Evolutionary conservation across 2,329 filamentous ascomycete genomes (phyloP).

Genomic region (Hymenoscyphus scutula): DNA sequence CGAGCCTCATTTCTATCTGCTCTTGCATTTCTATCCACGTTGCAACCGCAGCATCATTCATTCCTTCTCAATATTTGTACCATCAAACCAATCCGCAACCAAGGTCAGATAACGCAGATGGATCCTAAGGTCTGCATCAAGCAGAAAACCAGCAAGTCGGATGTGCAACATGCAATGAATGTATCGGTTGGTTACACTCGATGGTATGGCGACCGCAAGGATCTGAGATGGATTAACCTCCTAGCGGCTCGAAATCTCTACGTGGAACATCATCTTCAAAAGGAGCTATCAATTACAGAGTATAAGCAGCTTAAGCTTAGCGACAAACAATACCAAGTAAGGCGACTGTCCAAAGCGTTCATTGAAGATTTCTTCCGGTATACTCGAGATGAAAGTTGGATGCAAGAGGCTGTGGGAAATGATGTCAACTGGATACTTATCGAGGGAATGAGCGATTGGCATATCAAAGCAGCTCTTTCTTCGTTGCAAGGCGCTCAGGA

Average conservation of each 20-base stretch:
- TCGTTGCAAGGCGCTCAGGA: no score
- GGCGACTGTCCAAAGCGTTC: not conserved
- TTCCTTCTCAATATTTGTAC: no score
- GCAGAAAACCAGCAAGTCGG: not conserved
- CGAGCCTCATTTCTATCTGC: no score
- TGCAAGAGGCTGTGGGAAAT: not conserved
- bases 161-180: not conserved
- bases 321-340: not conserved
- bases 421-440: not conserved
- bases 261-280: not conserved
- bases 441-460: not conserved
- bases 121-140: no score
- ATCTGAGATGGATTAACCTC: not conserved
- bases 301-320: not conserved
- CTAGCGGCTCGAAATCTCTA: not conserved
- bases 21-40: no score
- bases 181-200: not conserved
- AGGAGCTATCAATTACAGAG: not conserved
- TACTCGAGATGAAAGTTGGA: not conserved
- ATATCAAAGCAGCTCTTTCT: not conserved
- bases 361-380: not conserved
- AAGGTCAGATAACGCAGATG: no score
- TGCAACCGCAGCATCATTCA: no score
- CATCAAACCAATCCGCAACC: no score
- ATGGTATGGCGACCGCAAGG: not conserved